Base-by-base conservation (phyloP, 2,329 filamentous ascomycete genomes). In the Herpomyces periplanetae region DNA sequence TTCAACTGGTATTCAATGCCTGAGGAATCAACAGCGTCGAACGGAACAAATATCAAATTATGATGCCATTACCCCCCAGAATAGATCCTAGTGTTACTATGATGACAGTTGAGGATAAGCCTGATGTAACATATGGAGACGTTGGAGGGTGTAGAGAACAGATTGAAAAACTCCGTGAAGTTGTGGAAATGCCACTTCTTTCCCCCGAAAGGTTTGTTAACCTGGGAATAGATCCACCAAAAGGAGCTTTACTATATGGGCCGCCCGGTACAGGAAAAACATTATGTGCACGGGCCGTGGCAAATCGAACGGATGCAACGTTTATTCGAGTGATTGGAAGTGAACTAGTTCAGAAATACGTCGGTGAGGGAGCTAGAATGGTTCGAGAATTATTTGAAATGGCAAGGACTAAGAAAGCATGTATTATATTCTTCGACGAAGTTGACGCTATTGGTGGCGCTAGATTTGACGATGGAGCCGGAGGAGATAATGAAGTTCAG, bases 101-200 rank as follows among this genome's bases (percentile, higher is more conserved):
- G 80, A 96, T 96, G 80, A 91, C 80, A 19, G 80, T 96, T 27
- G 80, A 96, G 47, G 80, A 96, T 45, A 96, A 96, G 49, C 80
- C 80, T 8, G 80, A 96, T 39, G 80, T 96, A 25, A 96, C 80
- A 26, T 96, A 96, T 32, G 80, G 80, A 30, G 80, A 96, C 45
- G 75, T 96, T 15, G 80, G 80, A 42, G 80, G 80, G 22, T 91
- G 73, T 54, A 96, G 96, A 44, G 80, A 96, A 42, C 80, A 96
- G 43, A 87, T 96, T 15, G 80, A 96, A 49, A 96, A 96, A 51
- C 54, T 96, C 29, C 56, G 80, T 38, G 80, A 96, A 43, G 80
- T 96, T 20, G 80, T 96, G 22, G 80, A 96, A 44, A 91, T 91
- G 69, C 80, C 80, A 5, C 48, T 96, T 21, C 49, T 96, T 26